Base-by-base conservation (phyloP, 2,329 filamentous ascomycete species). In the Pseudopyrenochaeta lycopersici region DNA sequence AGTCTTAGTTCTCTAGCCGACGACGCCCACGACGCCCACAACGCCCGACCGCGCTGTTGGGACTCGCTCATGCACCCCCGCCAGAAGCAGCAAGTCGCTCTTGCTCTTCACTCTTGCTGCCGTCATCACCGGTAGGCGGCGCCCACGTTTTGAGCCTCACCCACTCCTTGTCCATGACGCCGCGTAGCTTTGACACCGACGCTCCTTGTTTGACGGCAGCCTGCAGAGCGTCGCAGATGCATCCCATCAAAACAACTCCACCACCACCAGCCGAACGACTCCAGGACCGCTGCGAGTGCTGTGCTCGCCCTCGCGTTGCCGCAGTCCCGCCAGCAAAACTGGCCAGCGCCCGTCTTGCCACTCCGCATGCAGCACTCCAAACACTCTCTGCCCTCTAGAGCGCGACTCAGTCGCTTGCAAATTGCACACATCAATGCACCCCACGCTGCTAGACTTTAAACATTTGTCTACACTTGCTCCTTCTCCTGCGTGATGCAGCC, bases 31-130 rank as follows among this genome's bases (percentile, higher is more conserved):
- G 23, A 69, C 68, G 70, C 71, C 70, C 35, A 30, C 35, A 15
- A 69, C 68, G 70, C 71, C 70, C 61, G 63, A 67, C 70, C 71
- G 62, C 58, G 43, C 66, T 62, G 56, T 61, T 69, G 71, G 72
- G 66, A 64, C 58, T 45, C 43, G 47, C 52, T 60, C 56, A 59
- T 64, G 66, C 66, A 64, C 54, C 48, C 48, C 52, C 46, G 42
- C 43, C 29, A 61, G 49, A 41, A 60, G 45, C 45, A 54, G 46
- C 33, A 49, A 35, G 41, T 60, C 52, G 57, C 50, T 49, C 41
- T 54, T 45, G 46, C 48, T 54, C 18, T 38, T 29, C 36, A 41
- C 38, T 43, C 29, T 21, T 27, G 31, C 30, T 42, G 46, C 52
- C 39, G 50, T 62, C 58, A 40, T 63, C 52, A 45, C 50, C 60